These are phyloP conservation scores for Venturia aucupariae DNA, from an alignment of 2,329 filamentous ascomycete genomes.

Conservation along the genomic window DNA sequence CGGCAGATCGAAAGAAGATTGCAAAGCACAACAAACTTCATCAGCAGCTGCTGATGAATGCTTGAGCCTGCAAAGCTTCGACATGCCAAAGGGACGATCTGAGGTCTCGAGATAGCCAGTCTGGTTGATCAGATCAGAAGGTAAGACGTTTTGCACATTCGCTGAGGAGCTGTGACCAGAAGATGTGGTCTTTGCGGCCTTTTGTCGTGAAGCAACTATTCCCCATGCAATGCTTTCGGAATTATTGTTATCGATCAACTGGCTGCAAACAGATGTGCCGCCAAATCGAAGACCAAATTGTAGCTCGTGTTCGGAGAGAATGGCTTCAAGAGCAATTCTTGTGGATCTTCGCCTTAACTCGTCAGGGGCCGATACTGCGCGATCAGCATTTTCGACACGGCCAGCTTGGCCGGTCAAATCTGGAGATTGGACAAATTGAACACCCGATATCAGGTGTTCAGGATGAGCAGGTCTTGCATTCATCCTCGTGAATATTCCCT, in stretches of 20 bases:
- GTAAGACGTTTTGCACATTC: neutral
- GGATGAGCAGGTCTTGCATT: neutral
- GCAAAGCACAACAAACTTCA: neutral
- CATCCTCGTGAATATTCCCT: neutral
- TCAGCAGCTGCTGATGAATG: conserved; percentile 3
- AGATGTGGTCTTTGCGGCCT: neutral
- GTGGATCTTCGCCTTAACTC: neutral
- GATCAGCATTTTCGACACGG: neutral
- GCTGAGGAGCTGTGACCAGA: neutral
- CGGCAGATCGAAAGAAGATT: neutral
- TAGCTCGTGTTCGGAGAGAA: neutral
- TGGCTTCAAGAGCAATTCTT: neutral
- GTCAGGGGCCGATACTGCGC: neutral
- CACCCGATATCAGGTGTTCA: neutral
- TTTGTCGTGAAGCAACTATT: neutral
- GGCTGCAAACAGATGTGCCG: neutral
- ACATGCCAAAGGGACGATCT: neutral
- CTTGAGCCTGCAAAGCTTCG: neutral
- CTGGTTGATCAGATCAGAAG: neutral
- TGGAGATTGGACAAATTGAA: neutral
- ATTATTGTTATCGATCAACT: neutral
- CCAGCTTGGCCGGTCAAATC: neutral
- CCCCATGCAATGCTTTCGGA: neutral
- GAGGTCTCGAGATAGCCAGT: neutral
- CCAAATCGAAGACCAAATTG: neutral